These are phyloP conservation scores for Aquilaria sinensis DNA, from an alignment of 345 rosid species.

Conservation along the genomic window DNA sequence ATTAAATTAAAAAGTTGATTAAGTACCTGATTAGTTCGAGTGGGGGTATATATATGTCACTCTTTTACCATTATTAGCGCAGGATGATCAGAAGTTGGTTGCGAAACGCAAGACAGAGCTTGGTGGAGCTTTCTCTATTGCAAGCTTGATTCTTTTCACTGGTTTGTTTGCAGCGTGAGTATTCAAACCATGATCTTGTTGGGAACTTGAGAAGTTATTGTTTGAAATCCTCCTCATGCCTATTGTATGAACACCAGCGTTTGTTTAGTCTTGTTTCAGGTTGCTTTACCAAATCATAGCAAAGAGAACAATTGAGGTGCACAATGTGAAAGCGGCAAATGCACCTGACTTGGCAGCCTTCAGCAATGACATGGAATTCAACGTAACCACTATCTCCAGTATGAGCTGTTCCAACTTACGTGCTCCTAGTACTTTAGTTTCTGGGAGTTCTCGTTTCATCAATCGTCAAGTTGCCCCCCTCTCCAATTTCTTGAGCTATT, in stretches of 20 bases:
- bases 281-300: conserved; percentile 87
- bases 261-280: conserved; percentile 55
- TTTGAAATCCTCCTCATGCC: no score
- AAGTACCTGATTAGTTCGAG: no score
- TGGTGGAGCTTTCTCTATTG: conserved; percentile 88
- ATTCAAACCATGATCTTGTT: background rate
- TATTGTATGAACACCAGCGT: conserved; percentile 36
- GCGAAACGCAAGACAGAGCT: conserved; percentile 90
- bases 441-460: conserved; percentile 62
- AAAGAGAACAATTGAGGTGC: conserved; percentile 80
- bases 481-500: conserved; percentile 38
- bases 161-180: conserved; percentile 97
- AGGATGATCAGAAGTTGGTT: conserved; percentile 84
- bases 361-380: conserved; percentile 73
- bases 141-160: conserved; percentile 89
- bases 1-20: no score
- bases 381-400: conserved; percentile 73
- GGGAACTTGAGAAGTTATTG: no score
- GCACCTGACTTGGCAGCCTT: conserved; percentile 72
- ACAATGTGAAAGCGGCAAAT: conserved; percentile 74
- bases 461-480: conserved; percentile 45
- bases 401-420: conserved; percentile 85
- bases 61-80: background rate
- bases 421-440: conserved; percentile 48
- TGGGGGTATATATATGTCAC: background rate